phyloP scores from a whole-genome alignment of 2,329 filamentous ascomycete species.

The Lanzia echinophila region DNA sequence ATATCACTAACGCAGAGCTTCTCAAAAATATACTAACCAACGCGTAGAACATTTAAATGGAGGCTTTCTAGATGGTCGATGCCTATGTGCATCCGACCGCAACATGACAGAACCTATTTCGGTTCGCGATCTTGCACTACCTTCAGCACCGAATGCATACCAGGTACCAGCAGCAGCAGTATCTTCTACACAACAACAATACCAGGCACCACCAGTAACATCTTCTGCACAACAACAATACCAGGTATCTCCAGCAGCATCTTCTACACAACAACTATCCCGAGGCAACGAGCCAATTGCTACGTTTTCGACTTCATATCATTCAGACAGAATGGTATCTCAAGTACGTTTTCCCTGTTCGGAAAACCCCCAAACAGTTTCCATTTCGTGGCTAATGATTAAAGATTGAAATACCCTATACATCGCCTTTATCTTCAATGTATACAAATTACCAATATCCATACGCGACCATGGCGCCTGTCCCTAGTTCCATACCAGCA shows the following conservation, averaged over 20 bases:
- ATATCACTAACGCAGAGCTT: not conserved
- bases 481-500: too few species aligned
- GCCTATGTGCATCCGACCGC: constrained; percentile 20
- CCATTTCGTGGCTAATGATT: too few species aligned
- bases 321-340: too few species aligned
- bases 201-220: not conserved
- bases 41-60: constrained; percentile 19
- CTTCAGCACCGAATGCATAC: not conserved
- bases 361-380: too few species aligned
- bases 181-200: not conserved
- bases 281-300: too few species aligned
- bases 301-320: too few species aligned
- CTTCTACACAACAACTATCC: not conserved
- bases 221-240: too few species aligned
- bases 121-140: constrained; percentile 9
- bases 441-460: too few species aligned
- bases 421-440: too few species aligned
- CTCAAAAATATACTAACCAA: not conserved
- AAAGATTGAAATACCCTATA: too few species aligned
- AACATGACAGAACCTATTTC: constrained; percentile 18
- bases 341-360: too few species aligned
- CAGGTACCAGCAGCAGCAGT: not conserved
- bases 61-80: constrained; percentile 14
- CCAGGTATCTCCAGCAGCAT: not conserved
- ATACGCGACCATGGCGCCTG: too few species aligned